Evolutionary conservation across 2,329 filamentous ascomycete species (phyloP).

Genomic region (Diaporthe capsici): DNA sequence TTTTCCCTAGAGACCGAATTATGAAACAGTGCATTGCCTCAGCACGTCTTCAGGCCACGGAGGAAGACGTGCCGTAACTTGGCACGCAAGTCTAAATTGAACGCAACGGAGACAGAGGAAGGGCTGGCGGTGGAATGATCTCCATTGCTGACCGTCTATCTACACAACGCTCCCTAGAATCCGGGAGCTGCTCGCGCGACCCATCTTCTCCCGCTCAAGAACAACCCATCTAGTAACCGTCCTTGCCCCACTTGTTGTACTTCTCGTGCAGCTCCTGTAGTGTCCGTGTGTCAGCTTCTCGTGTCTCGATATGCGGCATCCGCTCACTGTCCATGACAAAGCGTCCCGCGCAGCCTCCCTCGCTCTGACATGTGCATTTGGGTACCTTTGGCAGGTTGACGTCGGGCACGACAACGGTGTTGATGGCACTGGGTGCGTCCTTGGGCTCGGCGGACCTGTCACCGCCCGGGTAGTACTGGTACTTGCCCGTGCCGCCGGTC

Average conservation of each 20-base stretch:
- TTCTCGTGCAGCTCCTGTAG: slow-evolving; percentile 88
- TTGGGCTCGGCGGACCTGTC: slow-evolving; percentile 81
- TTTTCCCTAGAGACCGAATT: not conserved
- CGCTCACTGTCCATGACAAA: not conserved
- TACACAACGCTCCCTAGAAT: slow-evolving; percentile 34
- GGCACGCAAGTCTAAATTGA: not conserved
- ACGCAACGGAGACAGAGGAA: not conserved
- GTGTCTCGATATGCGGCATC: not conserved
- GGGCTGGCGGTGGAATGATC: slow-evolving; percentile 1
- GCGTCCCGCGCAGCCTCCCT: too few relatives aligned
- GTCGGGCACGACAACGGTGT: slow-evolving; percentile 93
- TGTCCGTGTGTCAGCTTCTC: slow-evolving; percentile 36
- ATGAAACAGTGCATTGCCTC: not conserved
- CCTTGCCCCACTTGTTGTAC: slow-evolving; percentile 99
- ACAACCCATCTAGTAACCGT: slow-evolving; percentile 76
- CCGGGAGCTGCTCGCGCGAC: slow-evolving; percentile 36
- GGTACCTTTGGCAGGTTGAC: slow-evolving; percentile 90
- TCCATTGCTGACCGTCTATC: slow-evolving; percentile 41
- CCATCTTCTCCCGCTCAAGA: slow-evolving; percentile 13
- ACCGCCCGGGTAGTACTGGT: slow-evolving; percentile 88
- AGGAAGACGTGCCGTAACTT: not conserved
- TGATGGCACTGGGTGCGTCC: slow-evolving; percentile 94
- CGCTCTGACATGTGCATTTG: not conserved
- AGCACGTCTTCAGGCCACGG: not conserved
- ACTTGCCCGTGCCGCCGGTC: slow-evolving; percentile 74